A percentile compares a stretch with the other conserved stretches of the same genome.
phyloP scores from a whole-genome alignment of 2,329 filamentous ascomycete genomes.

The Epichloe gansuensis region DNA sequence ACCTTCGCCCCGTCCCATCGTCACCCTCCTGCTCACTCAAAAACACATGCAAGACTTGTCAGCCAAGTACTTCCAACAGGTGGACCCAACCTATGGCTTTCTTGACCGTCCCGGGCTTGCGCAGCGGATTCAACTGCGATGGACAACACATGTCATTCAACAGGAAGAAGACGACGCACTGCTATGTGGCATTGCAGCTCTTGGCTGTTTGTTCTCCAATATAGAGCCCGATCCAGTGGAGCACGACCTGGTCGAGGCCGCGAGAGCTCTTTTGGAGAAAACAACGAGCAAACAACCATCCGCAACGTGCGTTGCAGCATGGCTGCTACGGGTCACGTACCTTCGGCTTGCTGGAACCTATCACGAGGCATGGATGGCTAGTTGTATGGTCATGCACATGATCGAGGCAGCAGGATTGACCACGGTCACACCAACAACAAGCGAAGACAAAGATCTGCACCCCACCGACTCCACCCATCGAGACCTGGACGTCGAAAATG shows the following conservation, averaged over 20 bases:
- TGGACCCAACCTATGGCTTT: constrained; percentile 42
- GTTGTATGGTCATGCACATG: constrained; percentile 44
- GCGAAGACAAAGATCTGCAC: constrained; percentile 14
- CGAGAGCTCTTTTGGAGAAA: neutral
- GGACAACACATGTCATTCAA: constrained; percentile 18
- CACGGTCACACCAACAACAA: constrained; percentile 19
- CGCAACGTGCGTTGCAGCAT: constrained; percentile 29
- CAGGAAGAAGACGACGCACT: constrained; percentile 31
- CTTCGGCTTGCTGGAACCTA: constrained; percentile 40
- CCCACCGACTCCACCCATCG: neutral
- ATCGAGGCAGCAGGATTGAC: constrained; percentile 41
- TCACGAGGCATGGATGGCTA: constrained; percentile 44
- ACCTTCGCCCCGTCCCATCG: neutral
- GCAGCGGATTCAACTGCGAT: constrained; percentile 19
- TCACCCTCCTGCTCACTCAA: neutral
- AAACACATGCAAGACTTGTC: constrained; percentile 29
- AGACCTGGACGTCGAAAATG: constrained; percentile 23
- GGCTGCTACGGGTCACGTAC: constrained; percentile 41
- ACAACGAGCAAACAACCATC: neutral
- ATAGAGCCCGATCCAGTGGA: constrained; percentile 28
- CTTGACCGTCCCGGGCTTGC: constrained; percentile 22
- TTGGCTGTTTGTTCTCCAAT: constrained; percentile 40
- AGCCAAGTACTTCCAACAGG: constrained; percentile 37
- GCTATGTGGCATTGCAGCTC: constrained; percentile 41
- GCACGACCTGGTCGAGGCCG: constrained; percentile 28